Evolutionary conservation across 805 yeast genomes (phyloP), one percentile per base, ranked within the genome.

Genomic region (Saccharomycopsis sp.): DNA sequence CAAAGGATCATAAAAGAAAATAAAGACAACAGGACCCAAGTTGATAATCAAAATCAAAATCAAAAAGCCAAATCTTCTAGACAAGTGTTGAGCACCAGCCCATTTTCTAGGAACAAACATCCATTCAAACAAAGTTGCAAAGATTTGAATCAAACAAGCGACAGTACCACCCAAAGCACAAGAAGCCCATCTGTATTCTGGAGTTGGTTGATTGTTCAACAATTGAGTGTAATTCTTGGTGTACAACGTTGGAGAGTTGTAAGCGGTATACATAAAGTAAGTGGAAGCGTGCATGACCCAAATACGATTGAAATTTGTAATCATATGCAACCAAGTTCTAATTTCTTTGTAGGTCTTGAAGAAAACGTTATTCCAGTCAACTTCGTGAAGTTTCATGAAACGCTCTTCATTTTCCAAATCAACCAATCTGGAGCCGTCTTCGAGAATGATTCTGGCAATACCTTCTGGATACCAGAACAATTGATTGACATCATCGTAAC

Each of bases 391-490:
- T 62, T 82, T 77, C 55, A 77, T 70, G 60, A 77, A 94, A 63
- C 99, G 82, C 65, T 92, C 96, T 55, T 77, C 85, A 44, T 77
- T 74, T 27, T 96, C 94, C 54, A 88, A 66, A 54, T 92, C 97
- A 39, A 88, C 84, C 53, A 92, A 69, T 60, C 95, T 79, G 15
- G 95, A 71, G 51, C 95, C 96, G 59, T 92, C 97, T 59, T 82
- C 92, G 55, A 89, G 75, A 38, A 80, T 74, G 54, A 92, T 88
- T 64, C 92, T 80, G 46, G 94, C 80, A 51, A 92, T 83, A 72
- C 98, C 99, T 67, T 94, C 97, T 36, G 97, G 96, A 65, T 94
- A 92, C 99, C 99, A 92, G 67, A 94, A 92, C 54, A 92, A 73
- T 71, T 92, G 99, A 64, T 92, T 92, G 47, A 92, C 94, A 69